phyloP scores from a whole-genome alignment of 1,284 basidiomycete species.

The Cystobasidium pallidum region DNA sequence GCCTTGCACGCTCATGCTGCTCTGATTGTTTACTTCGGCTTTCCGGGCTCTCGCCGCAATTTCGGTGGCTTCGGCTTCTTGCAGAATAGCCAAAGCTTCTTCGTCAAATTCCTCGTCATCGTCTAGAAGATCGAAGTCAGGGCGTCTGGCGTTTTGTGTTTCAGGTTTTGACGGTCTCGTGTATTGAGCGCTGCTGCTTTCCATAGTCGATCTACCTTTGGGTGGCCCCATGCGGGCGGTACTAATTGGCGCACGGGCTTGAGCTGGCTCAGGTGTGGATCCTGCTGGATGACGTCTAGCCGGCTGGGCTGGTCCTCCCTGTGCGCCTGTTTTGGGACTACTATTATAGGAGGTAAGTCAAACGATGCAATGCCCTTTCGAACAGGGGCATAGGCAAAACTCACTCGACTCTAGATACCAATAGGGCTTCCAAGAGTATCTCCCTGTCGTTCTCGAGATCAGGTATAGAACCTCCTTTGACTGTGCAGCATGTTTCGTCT shows the following conservation, averaged over 20 bases:
- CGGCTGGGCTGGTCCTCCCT: not conserved
- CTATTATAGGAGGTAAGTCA: too few relatives aligned
- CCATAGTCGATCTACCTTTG: too few relatives aligned
- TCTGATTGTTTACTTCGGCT: not conserved
- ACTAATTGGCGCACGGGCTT: too few relatives aligned
- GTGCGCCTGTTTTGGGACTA: too few relatives aligned
- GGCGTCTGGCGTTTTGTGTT: not conserved
- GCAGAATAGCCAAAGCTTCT: constrained; percentile 2
- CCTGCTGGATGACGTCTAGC: not conserved
- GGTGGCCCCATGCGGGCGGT: too few relatives aligned
- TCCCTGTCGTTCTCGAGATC: constrained; percentile 33
- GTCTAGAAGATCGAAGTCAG: not conserved
- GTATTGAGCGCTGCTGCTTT: too few relatives aligned
- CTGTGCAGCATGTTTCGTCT: constrained; percentile 30
- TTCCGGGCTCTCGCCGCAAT: too few relatives aligned
- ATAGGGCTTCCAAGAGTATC: constrained; percentile 2
- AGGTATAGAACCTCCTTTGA: constrained; percentile 41
- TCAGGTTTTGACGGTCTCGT: not conserved
- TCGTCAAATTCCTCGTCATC: constrained; percentile 5
- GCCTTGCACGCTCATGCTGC: not conserved
- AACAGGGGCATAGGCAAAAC: too few relatives aligned
- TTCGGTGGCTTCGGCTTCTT: constrained; percentile 2
- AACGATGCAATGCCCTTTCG: too few relatives aligned
- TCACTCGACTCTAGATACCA: constrained; percentile 18
- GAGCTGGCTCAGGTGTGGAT: not conserved